A percentile compares a stretch with the other conserved stretches of the same genome.
These are phyloP conservation scores for Calophaca sinica DNA, from an alignment of 306 rosid species.

Conservation along the genomic window DNA sequence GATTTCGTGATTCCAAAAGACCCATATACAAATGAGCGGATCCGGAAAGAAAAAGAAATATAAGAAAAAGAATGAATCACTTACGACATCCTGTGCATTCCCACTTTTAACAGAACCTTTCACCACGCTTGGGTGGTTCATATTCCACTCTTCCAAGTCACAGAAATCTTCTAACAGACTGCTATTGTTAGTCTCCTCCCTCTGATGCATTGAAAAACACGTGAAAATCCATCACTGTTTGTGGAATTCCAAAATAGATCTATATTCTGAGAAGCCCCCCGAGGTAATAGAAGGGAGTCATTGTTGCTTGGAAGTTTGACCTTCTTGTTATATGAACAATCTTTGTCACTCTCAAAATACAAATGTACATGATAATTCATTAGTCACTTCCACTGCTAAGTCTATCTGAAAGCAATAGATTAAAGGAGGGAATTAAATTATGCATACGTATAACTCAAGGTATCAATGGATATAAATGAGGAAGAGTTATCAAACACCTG, in stretches of 20 bases:
- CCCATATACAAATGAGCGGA: conserved; percentile 43
- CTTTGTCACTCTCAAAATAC: conserved; percentile 63
- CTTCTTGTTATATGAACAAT: conserved; percentile 54
- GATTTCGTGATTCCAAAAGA: conserved; percentile 44
- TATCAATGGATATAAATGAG: conserved; percentile 37
- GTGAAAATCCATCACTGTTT: conserved; percentile 42
- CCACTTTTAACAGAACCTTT: conserved; percentile 25
- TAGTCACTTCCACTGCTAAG: conserved; percentile 84
- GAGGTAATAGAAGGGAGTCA: conserved; percentile 58
- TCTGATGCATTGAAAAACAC: conserved; percentile 44
- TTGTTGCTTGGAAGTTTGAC: conserved; percentile 52
- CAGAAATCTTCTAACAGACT: conserved; percentile 43
- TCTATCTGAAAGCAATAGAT: conserved; percentile 74
- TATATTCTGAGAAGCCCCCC: conserved; percentile 50
- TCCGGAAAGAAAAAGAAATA: conserved; percentile 42
- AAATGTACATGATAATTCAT: conserved; percentile 57
- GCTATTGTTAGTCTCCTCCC: conserved; percentile 38
- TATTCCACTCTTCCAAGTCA: conserved; percentile 36
- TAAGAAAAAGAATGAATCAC: conserved; percentile 47
- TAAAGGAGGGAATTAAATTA: conserved; percentile 38
- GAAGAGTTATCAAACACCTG: conserved; percentile 55
- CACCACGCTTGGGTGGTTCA: conserved; percentile 39
- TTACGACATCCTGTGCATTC: conserved; percentile 47
- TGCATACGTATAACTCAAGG: conserved; percentile 14
- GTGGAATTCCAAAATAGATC: conserved; percentile 58